phyloP scores from a whole-genome alignment of 1,284 basidiomycete species.

The Exobasidium cylindrosporum region DNA sequence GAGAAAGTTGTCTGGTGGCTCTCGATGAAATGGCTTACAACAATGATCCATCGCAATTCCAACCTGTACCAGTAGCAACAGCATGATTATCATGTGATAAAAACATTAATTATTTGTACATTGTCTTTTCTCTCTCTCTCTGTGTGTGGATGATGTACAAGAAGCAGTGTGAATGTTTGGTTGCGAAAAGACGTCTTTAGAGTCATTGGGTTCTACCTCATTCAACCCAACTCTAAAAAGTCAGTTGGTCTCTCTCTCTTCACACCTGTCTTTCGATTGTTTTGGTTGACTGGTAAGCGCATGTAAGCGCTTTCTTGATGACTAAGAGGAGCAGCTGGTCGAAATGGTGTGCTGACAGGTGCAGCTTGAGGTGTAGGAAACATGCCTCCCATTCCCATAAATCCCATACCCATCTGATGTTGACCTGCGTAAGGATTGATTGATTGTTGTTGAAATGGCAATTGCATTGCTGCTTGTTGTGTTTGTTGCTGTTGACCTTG shows the following conservation, averaged over 20 bases:
- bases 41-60: slow-evolving; percentile 55
- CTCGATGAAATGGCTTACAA: slow-evolving; percentile 64
- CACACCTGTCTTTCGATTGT: slow-evolving; percentile 13
- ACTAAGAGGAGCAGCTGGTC: slow-evolving; percentile 23
- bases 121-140: too few species aligned
- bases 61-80: slow-evolving; percentile 25
- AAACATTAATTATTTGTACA: too few species aligned
- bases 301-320: slow-evolving; percentile 34
- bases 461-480: slow-evolving; percentile 9
- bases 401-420: slow-evolving; percentile 18
- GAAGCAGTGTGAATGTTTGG: too few species aligned
- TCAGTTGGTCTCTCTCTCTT: slow-evolving; percentile 39
- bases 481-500: slow-evolving; percentile 27
- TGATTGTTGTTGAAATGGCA: neutral
- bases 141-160: too few species aligned
- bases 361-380: neutral
- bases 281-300: slow-evolving; percentile 29
- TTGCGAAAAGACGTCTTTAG: too few species aligned
- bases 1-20: slow-evolving; percentile 93
- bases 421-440: slow-evolving; percentile 9
- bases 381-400: slow-evolving; percentile 26
- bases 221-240: slow-evolving; percentile 30
- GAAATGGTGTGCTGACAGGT: slow-evolving; percentile 18
- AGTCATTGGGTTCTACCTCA: too few species aligned
- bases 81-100: neutral